A percentile compares a stretch with the other conserved stretches of the same genome.
phyloP scores from a whole-genome alignment of 2,329 filamentous ascomycete species.

The Calonectria pauciramosa region DNA sequence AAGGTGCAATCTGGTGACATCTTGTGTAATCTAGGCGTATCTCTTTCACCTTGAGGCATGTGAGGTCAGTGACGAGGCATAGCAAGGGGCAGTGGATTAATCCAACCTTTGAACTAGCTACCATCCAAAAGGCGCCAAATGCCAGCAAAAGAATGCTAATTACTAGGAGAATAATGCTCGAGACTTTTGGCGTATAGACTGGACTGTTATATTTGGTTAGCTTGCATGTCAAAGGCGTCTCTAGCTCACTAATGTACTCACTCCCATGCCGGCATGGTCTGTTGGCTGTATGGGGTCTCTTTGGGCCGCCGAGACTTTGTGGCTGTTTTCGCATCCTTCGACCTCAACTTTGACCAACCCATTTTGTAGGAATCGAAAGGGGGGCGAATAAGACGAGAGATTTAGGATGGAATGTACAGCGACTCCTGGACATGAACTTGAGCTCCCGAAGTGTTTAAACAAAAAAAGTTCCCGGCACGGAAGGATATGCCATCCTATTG shows the following conservation, averaged over 20 bases:
- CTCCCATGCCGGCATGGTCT: not conserved
- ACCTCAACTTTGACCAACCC: not conserved
- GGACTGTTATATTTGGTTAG: not conserved
- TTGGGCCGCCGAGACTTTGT: not conserved
- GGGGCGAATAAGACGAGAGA: not conserved
- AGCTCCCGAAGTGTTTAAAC: not conserved
- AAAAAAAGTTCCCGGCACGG: not conserved
- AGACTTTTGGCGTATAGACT: not conserved
- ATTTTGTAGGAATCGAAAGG: not conserved
- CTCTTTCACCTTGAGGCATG: not conserved
- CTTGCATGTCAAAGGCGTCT: not conserved
- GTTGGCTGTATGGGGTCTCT: not conserved
- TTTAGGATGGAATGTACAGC: not conserved
- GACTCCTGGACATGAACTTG: not conserved
- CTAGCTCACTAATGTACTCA: not conserved
- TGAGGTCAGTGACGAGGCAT: not conserved
- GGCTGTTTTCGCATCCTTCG: not conserved
- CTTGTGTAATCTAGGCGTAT: not conserved
- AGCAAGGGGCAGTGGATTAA: too few species aligned
- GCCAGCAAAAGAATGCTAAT: not conserved
- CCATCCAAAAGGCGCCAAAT: not conserved
- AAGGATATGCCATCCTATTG: not conserved
- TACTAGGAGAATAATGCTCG: not conserved
- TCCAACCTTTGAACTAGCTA: not conserved
- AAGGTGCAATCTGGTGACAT: not conserved